A percentile compares a stretch with the other conserved stretches of the same genome.
Conservation (phyloP, 371 early-diverging fungal genomes). For the Fennellomyces sp. region DNA sequence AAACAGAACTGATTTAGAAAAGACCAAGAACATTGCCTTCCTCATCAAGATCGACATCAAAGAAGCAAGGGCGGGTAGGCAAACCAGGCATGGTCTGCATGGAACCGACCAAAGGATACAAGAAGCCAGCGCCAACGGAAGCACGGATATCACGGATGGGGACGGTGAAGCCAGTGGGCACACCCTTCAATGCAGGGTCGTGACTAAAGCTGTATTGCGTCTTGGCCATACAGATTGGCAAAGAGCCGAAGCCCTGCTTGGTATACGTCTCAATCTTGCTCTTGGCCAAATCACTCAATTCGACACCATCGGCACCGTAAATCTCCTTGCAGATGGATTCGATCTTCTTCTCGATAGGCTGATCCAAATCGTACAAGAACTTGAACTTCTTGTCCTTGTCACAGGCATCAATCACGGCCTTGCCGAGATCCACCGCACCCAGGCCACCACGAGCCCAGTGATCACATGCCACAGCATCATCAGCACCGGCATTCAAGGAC, state of each 20-base stretch:
- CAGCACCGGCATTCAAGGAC: constrained; percentile 86
- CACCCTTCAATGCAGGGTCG: constrained; percentile 90
- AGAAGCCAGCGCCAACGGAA: constrained; percentile 96
- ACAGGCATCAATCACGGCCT: constrained; percentile 85
- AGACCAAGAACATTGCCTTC: constrained; percentile 85
- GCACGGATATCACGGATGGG: constrained; percentile 87
- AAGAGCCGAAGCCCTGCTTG: constrained; percentile 77
- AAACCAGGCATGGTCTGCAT: constrained; percentile 99
- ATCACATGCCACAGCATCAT: constrained; percentile 81
- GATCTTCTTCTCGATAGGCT: constrained; percentile 87
- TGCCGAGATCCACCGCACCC: constrained; percentile 88
- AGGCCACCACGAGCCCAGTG: constrained; percentile 95
- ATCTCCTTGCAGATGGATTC: constrained; percentile 88
- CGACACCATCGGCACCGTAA: constrained; percentile 93
- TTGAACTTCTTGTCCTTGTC: constrained; percentile 66
- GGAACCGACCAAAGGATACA: constrained; percentile 93
- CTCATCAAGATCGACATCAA: constrained; percentile 94
- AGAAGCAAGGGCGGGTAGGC: constrained; percentile 97
- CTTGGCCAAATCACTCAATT: constrained; percentile 78
- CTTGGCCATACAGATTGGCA: constrained; percentile 99
- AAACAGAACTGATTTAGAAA: constrained; percentile 61
- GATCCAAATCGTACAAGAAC: constrained; percentile 81
- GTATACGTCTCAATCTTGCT: constrained; percentile 85
- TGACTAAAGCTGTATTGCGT: constrained; percentile 93
- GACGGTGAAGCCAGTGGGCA: constrained; percentile 90